These are phyloP conservation scores for Nyssa sinensis DNA, from an alignment of 148 eudicot species.

Conservation along the genomic window DNA sequence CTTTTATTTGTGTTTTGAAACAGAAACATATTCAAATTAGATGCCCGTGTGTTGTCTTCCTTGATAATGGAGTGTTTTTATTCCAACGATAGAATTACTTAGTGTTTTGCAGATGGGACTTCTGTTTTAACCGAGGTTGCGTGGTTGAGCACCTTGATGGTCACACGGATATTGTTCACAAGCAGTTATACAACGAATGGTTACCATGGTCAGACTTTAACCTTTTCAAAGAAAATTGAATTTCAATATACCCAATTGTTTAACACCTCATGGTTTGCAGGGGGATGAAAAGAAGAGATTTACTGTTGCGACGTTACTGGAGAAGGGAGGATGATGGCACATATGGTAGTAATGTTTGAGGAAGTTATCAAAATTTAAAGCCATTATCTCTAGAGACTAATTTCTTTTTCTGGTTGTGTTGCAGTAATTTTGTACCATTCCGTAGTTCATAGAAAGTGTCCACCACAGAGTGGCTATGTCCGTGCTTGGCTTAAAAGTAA, in stretches of 20 bases:
- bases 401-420: conserved; percentile 17
- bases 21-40: neutral
- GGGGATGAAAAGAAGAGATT: conserved; percentile 66
- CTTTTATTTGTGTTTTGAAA: neutral
- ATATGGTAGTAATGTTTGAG: conserved; percentile 40
- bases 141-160: conserved; percentile 78
- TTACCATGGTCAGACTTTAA: conserved; percentile 52
- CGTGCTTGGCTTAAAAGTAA: conserved; percentile 80
- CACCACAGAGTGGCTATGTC: conserved; percentile 51
- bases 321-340: conserved; percentile 84
- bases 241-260: neutral
- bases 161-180: conserved; percentile 72
- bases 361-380: neutral
- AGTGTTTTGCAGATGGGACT: conserved; percentile 71
- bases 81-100: neutral
- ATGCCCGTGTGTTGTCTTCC: neutral
- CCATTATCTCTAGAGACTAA: conserved; percentile 3
- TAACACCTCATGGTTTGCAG: conserved; percentile 27
- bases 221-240: neutral
- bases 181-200: conserved; percentile 55
- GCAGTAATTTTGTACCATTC: conserved; percentile 73
- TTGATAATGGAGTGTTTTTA: neutral
- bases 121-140: conserved; percentile 52
- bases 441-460: conserved; percentile 55
- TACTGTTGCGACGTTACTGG: conserved; percentile 72